A percentile compares a stretch with the other conserved stretches of the same genome.
These are phyloP conservation scores for Cicer cuneatum DNA, from an alignment of 306 rosid species.

Conservation along the genomic window DNA sequence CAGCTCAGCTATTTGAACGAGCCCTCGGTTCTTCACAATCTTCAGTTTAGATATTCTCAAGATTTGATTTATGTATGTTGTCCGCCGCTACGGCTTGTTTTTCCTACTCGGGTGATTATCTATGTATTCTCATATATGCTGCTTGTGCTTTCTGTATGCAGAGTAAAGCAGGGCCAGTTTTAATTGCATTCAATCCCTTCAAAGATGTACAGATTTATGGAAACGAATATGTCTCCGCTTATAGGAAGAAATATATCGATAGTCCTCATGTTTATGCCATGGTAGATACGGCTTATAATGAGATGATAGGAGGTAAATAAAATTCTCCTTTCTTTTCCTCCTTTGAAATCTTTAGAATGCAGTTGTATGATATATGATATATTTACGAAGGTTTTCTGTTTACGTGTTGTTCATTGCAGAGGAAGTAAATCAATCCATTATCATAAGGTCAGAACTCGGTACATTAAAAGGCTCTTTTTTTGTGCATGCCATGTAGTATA, in stretches of 20 bases:
- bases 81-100: constrained; percentile 44
- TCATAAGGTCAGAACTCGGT: constrained; percentile 75
- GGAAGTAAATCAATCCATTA: constrained; percentile 85
- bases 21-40: constrained; percentile 87
- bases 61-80: constrained; percentile 87
- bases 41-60: constrained; percentile 72
- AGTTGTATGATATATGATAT: constrained; percentile 30
- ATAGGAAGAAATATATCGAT: constrained; percentile 61
- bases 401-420: constrained; percentile 63
- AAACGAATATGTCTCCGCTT: constrained; percentile 63
- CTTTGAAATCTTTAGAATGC: constrained; percentile 27
- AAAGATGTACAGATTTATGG: constrained; percentile 74
- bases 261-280: constrained; percentile 85
- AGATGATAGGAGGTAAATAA: constrained; percentile 78
- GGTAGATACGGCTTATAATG: constrained; percentile 78
- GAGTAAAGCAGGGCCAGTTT: constrained; percentile 93
- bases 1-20: constrained; percentile 94
- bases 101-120: constrained; percentile 32
- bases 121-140: constrained; percentile 42
- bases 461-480: constrained; percentile 40
- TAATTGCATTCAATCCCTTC: constrained; percentile 89
- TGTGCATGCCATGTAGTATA: constrained; percentile 5
- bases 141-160: constrained; percentile 54
- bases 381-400: constrained; percentile 48
- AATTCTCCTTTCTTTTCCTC: constrained; percentile 24